Conservation (phyloP, 148 eudicot genomes). For the Silene conica region DNA sequence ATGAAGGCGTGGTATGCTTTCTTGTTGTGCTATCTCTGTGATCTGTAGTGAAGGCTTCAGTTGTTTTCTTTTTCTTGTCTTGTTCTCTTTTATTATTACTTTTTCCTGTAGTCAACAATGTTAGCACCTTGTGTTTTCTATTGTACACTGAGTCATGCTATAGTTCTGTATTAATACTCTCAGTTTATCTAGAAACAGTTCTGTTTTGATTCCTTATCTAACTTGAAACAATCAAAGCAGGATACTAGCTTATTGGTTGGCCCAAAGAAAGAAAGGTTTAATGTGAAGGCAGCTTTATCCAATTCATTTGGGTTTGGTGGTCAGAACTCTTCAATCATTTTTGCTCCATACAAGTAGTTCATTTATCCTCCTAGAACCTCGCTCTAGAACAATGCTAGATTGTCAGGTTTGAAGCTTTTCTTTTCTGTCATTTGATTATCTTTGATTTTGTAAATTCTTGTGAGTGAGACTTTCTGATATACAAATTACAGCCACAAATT, state of each 20-base stretch:
- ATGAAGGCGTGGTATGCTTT: slow-evolving; percentile 71
- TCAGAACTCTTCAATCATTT: slow-evolving; percentile 90
- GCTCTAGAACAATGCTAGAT: slow-evolving; percentile 18
- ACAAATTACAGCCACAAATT: background rate
- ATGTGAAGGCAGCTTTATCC: slow-evolving; percentile 84
- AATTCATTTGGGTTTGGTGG: slow-evolving; percentile 99
- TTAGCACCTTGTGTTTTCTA: no score
- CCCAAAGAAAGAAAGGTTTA: slow-evolving; percentile 65
- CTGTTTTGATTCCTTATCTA: background rate
- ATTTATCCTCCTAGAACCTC: slow-evolving; percentile 18
- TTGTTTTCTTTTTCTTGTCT: no score
- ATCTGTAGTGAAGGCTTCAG: no score
- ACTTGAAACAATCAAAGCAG: slow-evolving; percentile 38
- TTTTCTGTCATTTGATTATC: background rate
- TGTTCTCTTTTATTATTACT: no score
- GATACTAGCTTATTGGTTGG: slow-evolving; percentile 80
- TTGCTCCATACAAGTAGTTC: slow-evolving; percentile 79
- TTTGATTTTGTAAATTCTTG: background rate
- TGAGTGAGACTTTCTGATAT: background rate
- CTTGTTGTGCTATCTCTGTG: background rate
- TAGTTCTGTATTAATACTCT: no score
- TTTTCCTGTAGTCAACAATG: no score
- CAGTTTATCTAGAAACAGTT: no score
- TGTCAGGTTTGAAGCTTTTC: slow-evolving; percentile 33
- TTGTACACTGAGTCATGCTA: no score